Base-by-base conservation (phyloP, 148 eudicot genomes). In the Diospyros kaki region DNA sequence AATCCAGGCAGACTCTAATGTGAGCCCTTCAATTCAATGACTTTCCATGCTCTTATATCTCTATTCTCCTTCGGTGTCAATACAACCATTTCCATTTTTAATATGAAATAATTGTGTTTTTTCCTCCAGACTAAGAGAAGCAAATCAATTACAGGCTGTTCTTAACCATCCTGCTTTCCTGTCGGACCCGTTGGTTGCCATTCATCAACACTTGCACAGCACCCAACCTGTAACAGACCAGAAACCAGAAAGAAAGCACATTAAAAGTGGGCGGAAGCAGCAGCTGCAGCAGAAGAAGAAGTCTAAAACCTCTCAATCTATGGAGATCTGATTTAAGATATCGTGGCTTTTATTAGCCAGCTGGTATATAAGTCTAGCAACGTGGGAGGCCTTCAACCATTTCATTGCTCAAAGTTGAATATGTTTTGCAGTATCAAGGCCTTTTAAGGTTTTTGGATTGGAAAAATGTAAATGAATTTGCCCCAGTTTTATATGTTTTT, bases 171-270 rank as follows among this genome's bases (percentile, higher is more conserved):
- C 91, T n/a, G 82, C 65, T 71, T 93, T 91, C 81, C 85, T 86
- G 75, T 86, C 93, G 0, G 89, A 96, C 75, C 97, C 99, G 5
- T 79, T 96, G 13, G 91, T 79, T 76, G 90, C 98, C 67, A 88
- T 96, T 68, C 86, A 89, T 75, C 87, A 83, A 77, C 94, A 96
- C 71, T 82, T 96, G 79, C 91, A 86, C 77, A 88, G 79, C 79
- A 96, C 94, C 42, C 99, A 91, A 71, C 99, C 97, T 66, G 77
- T 68, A 42, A 60, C 69, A 0, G 93, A 88, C 18, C 77, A 69
- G 73, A 79, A 89, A 74, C 84, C 89, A 1, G 75, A 40, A 58
- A 84, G 74, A 68, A 90, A 82, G 80, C 82, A 85, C 50, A 74
- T n/a, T 3, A 80, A 82, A 64, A 76, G 52, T 48, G 81, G 74